Base-by-base conservation (phyloP, 768 basidiomycete species). In the Pleurotus cornucopiae region DNA sequence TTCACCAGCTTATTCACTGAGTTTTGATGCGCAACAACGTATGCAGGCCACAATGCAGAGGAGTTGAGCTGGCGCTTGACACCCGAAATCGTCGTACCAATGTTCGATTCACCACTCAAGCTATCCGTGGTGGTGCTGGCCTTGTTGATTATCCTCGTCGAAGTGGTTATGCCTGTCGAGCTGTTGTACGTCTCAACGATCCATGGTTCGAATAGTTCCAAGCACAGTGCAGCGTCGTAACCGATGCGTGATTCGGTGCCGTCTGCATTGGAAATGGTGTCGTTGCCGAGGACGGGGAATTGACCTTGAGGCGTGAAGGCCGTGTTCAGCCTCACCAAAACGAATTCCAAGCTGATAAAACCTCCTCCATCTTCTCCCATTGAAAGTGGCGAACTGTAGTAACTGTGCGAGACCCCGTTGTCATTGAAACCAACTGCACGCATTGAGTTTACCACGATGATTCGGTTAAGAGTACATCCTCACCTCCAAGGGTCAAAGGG, bases 1-100 rank as follows among this genome's bases (percentile, higher is more conserved):
- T 74, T 75, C 16, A 73, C n/a, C 38, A 75, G 59, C 48, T 70
- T 67, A 44, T 76, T 74, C 3, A 76, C 62, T 30, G 70, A 70
- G 54, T 74, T 78, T 37, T 67, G 66, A 44, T 76, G 75, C 1
- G 63, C 69, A 14, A 63, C 64, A 4, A 64, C 57, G 57, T 71
- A 73, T 64, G 66, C 67, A 6, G 61, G 47, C 6, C 52, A 54
- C 25, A 72, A 46, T 4, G 61, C 61, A 5, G 64, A 67, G 3
- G 71, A 74, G 51, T 69, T 69, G 37, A 74, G 58, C 34, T 63
- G 49, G 37, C 64, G 59, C 39, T 58, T 63, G 2, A 67, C 59
- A 39, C 66, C 64, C 4, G 41, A 58, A 6, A 69, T 43, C 1
- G 58, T 61, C 6, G 49, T 30, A 21, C 64, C 67, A 7, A 59